Conservation (phyloP, 2,329 filamentous ascomycete genomes). For the Akanthomyces uredinophilus region DNA sequence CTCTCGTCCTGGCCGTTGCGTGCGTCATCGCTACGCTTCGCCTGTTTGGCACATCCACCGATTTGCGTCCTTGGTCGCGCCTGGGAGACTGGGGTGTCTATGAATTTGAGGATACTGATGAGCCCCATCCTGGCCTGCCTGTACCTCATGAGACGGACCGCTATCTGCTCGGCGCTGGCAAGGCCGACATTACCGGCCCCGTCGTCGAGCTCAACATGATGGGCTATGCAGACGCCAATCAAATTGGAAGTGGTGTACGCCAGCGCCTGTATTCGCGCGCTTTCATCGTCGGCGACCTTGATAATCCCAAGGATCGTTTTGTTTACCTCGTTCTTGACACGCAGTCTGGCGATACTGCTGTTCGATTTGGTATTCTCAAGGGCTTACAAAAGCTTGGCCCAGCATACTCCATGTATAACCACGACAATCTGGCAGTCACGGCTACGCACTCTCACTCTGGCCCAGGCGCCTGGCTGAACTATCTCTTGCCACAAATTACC, state of each 20-base stretch:
- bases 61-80: slow-evolving; percentile 12
- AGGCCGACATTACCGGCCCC: slow-evolving; percentile 58
- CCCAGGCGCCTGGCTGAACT: slow-evolving; percentile 88
- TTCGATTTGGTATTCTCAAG: slow-evolving; percentile 76
- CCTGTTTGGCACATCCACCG: slow-evolving; percentile 16
- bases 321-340: slow-evolving; percentile 85
- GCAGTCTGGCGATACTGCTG: slow-evolving; percentile 78
- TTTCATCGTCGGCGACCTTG: slow-evolving; percentile 73
- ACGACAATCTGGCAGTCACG: slow-evolving; percentile 79
- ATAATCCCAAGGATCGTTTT: slow-evolving; percentile 64
- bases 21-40: slow-evolving; percentile 15
- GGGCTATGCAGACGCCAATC: slow-evolving; percentile 75
- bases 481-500: slow-evolving; percentile 82
- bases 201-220: slow-evolving; percentile 87
- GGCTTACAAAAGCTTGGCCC: slow-evolving; percentile 62
- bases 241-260: slow-evolving; percentile 76
- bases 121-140: not conserved
- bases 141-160: slow-evolving; percentile 13
- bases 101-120: slow-evolving; percentile 10
- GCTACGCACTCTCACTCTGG: slow-evolving; percentile 89
- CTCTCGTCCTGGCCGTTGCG: slow-evolving; percentile 6
- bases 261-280: slow-evolving; percentile 82
- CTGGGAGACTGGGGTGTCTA: slow-evolving; percentile 10
- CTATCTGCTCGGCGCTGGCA: slow-evolving; percentile 49
- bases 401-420: slow-evolving; percentile 65